phyloP scores from a whole-genome alignment of 2,329 filamentous ascomycete genomes.

The Aspergillus eucalypticola region DNA sequence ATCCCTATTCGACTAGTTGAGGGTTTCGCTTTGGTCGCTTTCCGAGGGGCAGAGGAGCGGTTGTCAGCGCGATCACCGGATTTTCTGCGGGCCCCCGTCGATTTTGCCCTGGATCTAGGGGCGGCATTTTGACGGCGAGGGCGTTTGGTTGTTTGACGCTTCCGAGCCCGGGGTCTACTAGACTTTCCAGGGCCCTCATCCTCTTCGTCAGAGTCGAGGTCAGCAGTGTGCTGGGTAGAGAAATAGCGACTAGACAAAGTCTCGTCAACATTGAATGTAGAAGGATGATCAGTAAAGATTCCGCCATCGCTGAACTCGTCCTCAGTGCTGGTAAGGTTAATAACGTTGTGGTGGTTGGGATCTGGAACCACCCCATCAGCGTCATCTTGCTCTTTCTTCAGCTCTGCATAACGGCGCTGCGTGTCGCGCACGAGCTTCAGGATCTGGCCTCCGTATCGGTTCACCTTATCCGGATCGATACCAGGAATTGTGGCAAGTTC shows the following conservation, averaged over 20 bases:
- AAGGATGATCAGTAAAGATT: slow-evolving; percentile 31
- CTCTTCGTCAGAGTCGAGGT: slow-evolving; percentile 27
- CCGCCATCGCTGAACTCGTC: slow-evolving; percentile 42
- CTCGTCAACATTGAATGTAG: slow-evolving; percentile 27
- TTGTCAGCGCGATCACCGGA: slow-evolving; percentile 23
- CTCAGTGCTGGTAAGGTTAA: slow-evolving; percentile 41
- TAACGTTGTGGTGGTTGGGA: slow-evolving; percentile 49
- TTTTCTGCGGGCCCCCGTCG: slow-evolving; percentile 26
- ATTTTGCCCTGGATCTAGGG: slow-evolving; percentile 27
- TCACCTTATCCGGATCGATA: slow-evolving; percentile 49
- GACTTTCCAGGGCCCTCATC: slow-evolving; percentile 21
- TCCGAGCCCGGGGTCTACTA: slow-evolving; percentile 25
- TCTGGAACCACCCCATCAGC: slow-evolving; percentile 52
- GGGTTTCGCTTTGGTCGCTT: slow-evolving; percentile 27
- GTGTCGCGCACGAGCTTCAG: slow-evolving; percentile 45
- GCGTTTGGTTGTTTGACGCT: slow-evolving; percentile 28
- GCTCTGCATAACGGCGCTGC: slow-evolving; percentile 43
- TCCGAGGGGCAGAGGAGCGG: slow-evolving; percentile 27
- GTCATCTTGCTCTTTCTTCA: slow-evolving; percentile 46
- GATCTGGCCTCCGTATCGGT: slow-evolving; percentile 46
- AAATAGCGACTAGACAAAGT: slow-evolving; percentile 39
- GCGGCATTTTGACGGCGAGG: slow-evolving; percentile 28
- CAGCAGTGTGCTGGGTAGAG: slow-evolving; percentile 23
- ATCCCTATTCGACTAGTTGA: slow-evolving; percentile 36
- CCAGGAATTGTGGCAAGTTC: slow-evolving; percentile 44